Conservation (phyloP, 805 yeast species). For the Candida sphagnicola region DNA sequence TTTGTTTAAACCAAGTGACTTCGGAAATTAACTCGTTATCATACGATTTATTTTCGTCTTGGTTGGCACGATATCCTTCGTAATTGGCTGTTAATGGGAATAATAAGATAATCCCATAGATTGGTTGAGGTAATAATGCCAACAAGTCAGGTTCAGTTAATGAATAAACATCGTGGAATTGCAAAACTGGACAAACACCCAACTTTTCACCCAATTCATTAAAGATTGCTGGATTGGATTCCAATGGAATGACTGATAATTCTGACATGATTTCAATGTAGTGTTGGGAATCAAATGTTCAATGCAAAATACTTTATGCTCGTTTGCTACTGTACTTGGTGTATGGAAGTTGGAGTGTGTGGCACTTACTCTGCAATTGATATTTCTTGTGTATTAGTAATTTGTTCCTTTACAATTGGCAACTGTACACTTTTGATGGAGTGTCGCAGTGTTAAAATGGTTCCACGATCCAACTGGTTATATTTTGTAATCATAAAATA, state of each 20-base stretch:
- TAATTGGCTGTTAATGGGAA: slow-evolving; percentile 73
- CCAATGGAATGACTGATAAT: slow-evolving; percentile 70
- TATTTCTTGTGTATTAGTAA: too few relatives aligned
- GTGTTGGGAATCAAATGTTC: too few relatives aligned
- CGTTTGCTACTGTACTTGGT: too few relatives aligned
- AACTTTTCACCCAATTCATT: slow-evolving; percentile 60
- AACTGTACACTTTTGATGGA: too few relatives aligned
- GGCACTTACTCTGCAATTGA: too few relatives aligned
- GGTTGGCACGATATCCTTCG: slow-evolving; percentile 45
- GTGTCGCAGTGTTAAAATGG: too few relatives aligned
- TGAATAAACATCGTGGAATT: slow-evolving; percentile 80
- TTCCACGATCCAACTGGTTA: too few relatives aligned
- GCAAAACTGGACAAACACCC: slow-evolving; percentile 59
- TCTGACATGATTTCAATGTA: too few relatives aligned
- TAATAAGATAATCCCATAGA: slow-evolving; percentile 67
- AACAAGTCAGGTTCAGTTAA: slow-evolving; percentile 80
- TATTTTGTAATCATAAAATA: too few relatives aligned
- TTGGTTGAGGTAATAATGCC: slow-evolving; percentile 78
- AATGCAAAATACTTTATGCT: not conserved
- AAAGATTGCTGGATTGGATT: slow-evolving; percentile 86
- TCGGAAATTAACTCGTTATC: slow-evolving; percentile 25
- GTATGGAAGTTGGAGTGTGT: too few relatives aligned
- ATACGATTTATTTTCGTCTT: slow-evolving; percentile 27
- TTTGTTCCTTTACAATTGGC: too few relatives aligned
- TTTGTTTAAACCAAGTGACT: slow-evolving; percentile 79